Evolutionary conservation across 2,329 filamentous ascomycete genomes (phyloP).

Genomic region (Clonostachys rosea): DNA sequence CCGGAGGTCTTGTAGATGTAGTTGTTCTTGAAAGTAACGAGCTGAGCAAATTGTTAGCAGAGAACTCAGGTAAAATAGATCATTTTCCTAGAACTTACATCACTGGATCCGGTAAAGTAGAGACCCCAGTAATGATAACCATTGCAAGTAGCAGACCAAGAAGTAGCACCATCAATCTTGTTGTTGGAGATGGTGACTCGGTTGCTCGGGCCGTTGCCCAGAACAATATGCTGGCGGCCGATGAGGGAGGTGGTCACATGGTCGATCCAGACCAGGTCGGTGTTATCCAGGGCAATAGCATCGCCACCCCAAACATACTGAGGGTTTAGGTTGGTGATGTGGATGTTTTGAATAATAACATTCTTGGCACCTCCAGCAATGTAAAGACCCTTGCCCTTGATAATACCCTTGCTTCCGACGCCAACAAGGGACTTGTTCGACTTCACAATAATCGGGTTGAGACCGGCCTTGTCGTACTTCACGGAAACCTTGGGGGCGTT

Average conservation of each 20-base stretch:
- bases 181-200: constrained; percentile 56
- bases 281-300: constrained; percentile 45
- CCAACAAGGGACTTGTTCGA: constrained; percentile 54
- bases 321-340: constrained; percentile 50
- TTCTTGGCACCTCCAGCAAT: constrained; percentile 41
- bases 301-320: constrained; percentile 57
- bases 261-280: constrained; percentile 44
- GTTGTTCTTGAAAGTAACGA: constrained; percentile 53
- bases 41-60: too few relatives aligned
- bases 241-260: constrained; percentile 48
- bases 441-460: constrained; percentile 41
- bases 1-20: constrained; percentile 55
- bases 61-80: too few relatives aligned
- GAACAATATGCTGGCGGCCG: background rate
- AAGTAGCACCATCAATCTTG: constrained; percentile 49
- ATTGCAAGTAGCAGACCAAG: constrained; percentile 55
- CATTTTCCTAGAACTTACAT: constrained; percentile 23
- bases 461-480: constrained; percentile 46
- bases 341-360: constrained; percentile 57
- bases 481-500: constrained; percentile 39
- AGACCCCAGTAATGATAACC: constrained; percentile 56
- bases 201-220: constrained; percentile 32
- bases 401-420: constrained; percentile 44
- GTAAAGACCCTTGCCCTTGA: constrained; percentile 53
- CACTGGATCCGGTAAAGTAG: constrained; percentile 50